phyloP scores from a whole-genome alignment of 83 land plant genomes.

The Larix sibirica region DNA sequence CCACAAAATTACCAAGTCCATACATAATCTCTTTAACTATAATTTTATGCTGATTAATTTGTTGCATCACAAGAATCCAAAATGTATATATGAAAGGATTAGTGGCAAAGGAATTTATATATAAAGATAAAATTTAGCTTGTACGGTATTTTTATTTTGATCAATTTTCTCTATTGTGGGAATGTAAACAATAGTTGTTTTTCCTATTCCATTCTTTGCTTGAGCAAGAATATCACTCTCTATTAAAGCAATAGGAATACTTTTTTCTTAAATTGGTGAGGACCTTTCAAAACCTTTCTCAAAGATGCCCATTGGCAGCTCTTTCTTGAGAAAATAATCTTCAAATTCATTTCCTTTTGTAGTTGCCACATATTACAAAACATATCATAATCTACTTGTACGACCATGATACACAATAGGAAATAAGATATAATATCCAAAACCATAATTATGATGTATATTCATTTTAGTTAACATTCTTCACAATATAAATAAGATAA shows the following conservation, averaged over 20 bases:
- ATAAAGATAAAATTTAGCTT: conserved; percentile 40
- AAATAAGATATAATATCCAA: no score
- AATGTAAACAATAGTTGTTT: conserved; percentile 88
- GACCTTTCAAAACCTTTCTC: conserved; percentile 98
- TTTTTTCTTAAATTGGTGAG: conserved; percentile 96
- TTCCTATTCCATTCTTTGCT: conserved; percentile 92
- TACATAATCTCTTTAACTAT: neutral
- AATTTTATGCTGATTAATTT: neutral
- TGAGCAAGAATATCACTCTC: conserved; percentile 96
- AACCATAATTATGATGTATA: no score
- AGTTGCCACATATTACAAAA: conserved; percentile 81
- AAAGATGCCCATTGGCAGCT: conserved; percentile 94
- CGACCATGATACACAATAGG: neutral
- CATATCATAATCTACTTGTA: conserved; percentile 6
- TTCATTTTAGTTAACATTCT: neutral
- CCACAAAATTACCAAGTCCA: neutral
- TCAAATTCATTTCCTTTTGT: conserved; percentile 99
- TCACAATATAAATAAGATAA: neutral
- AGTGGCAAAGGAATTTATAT: neutral
- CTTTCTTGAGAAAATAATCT: conserved; percentile 93
- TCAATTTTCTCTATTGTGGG: conserved; percentile 89
- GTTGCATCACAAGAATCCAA: neutral
- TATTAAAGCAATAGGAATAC: conserved; percentile 94
- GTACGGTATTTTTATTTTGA: conserved; percentile 75
- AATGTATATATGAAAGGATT: neutral